These are phyloP conservation scores for Bauhinia variegata DNA, from an alignment of 306 rosid genomes.

Conservation along the genomic window DNA sequence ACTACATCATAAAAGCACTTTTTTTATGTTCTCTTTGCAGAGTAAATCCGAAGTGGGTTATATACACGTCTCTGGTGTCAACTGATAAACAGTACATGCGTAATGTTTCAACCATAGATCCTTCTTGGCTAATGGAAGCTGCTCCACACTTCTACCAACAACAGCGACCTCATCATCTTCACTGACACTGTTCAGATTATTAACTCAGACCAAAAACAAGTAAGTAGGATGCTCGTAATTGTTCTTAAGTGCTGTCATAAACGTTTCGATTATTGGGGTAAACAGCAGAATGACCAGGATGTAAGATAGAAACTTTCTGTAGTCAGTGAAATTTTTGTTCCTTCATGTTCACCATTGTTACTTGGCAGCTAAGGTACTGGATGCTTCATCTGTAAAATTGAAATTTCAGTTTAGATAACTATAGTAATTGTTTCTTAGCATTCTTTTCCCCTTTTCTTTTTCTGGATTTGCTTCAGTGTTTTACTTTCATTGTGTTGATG, in stretches of 20 bases:
- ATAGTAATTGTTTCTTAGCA: too few species aligned
- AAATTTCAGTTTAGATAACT: too few species aligned
- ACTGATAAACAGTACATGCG: constrained; percentile 93
- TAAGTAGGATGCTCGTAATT: neutral
- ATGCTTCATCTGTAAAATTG: neutral
- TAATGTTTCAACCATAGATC: constrained; percentile 78
- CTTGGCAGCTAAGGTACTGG: neutral
- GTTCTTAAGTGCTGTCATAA: neutral
- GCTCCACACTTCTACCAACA: constrained; percentile 90
- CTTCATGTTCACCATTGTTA: neutral
- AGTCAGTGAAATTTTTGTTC: neutral
- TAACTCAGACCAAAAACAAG: neutral
- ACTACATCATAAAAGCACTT: too few species aligned
- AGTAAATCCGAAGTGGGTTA: constrained; percentile 93
- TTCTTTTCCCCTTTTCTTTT: too few species aligned
- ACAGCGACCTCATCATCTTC: constrained; percentile 52
- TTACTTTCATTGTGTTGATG: too few species aligned
- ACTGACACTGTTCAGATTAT: constrained; percentile 35
- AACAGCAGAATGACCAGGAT: constrained; percentile 6
- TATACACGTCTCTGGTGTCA: constrained; percentile 77
- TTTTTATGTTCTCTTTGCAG: constrained; percentile 53
- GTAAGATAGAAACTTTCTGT: neutral
- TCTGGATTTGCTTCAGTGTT: too few species aligned
- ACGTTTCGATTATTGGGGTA: constrained; percentile 14
- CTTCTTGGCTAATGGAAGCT: constrained; percentile 75